phyloP scores from a whole-genome alignment of 768 basidiomycete species.

The Termitomyces sp. region DNA sequence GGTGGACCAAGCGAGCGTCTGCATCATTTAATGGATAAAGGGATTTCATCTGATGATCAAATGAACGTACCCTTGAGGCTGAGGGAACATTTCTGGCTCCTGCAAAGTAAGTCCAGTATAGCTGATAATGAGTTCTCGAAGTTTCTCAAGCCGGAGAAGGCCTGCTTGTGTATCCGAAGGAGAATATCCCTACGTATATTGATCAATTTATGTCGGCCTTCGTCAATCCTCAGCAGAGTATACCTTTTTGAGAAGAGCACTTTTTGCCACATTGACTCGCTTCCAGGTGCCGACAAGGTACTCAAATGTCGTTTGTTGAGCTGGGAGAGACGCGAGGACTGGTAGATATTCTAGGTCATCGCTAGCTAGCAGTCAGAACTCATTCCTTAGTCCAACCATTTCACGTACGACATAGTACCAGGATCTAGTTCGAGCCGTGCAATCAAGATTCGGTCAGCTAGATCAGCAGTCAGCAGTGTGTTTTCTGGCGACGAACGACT shows the following conservation, averaged over 20 bases:
- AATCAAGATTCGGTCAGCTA: slow-evolving; percentile 77
- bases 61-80: slow-evolving; percentile 60
- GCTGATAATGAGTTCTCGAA: slow-evolving; percentile 79
- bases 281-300: slow-evolving; percentile 93
- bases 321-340: slow-evolving; percentile 71
- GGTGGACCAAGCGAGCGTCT: slow-evolving; percentile 70
- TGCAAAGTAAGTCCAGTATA: slow-evolving; percentile 87
- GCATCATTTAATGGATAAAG: not conserved
- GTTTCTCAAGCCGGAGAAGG: slow-evolving; percentile 58
- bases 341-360: slow-evolving; percentile 72
- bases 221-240: not conserved
- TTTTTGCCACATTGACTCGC: slow-evolving; percentile 55
- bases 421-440: slow-evolving; percentile 80
- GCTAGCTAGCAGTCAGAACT: slow-evolving; percentile 25
- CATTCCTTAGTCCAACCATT: not conserved
- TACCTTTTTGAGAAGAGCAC: slow-evolving; percentile 61
- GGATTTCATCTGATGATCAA: not conserved
- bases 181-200: slow-evolving; percentile 42
- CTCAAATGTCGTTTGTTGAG: slow-evolving; percentile 78
- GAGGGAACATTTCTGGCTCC: slow-evolving; percentile 93
- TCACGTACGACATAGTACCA: slow-evolving; percentile 57
- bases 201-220: not conserved
- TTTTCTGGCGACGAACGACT: slow-evolving; percentile 20
- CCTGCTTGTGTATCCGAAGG: slow-evolving; percentile 61
- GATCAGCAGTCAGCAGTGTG: slow-evolving; percentile 45